phyloP scores from a whole-genome alignment of 805 yeast genomes.

The Myxozyma neglecta region DNA sequence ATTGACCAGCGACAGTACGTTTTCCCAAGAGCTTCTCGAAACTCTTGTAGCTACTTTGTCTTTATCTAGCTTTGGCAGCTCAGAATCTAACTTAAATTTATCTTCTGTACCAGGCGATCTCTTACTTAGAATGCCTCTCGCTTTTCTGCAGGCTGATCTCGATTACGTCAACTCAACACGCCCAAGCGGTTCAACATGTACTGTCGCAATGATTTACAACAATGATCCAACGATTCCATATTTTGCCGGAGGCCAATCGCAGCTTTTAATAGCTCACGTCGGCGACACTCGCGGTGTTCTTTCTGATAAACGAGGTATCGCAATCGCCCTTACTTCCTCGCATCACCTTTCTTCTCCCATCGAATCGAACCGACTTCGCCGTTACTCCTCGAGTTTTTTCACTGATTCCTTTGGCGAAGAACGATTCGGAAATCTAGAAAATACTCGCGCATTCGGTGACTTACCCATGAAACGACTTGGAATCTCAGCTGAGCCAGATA shows the following conservation, averaged over 20 bases:
- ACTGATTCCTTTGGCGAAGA: constrained; percentile 93
- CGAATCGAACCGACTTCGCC: constrained; percentile 70
- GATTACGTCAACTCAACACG: constrained; percentile 44
- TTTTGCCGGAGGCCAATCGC: constrained; percentile 64
- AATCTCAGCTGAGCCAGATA: constrained; percentile 88
- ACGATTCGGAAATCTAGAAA: constrained; percentile 77
- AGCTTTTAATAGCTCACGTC: constrained; percentile 78
- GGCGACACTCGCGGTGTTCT: constrained; percentile 89
- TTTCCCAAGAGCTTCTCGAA: neutral
- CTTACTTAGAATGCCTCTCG: constrained; percentile 57
- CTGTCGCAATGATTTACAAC: constrained; percentile 61
- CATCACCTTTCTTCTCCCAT: constrained; percentile 87
- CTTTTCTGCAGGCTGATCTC: constrained; percentile 67
- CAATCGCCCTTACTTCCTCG: constrained; percentile 71
- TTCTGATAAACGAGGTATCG: constrained; percentile 78
- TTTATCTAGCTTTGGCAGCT: neutral
- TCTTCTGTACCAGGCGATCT: constrained; percentile 52
- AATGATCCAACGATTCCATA: constrained; percentile 42
- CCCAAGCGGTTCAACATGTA: constrained; percentile 69
- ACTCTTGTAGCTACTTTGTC: neutral
- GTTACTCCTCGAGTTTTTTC: constrained; percentile 61
- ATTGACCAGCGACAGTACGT: constrained; percentile 32
- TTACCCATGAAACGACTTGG: constrained; percentile 76
- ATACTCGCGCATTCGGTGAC: constrained; percentile 95
- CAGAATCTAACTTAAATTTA: neutral